Conservation (phyloP, 2,329 filamentous ascomycete genomes). For the Lomentospora prolificans region DNA sequence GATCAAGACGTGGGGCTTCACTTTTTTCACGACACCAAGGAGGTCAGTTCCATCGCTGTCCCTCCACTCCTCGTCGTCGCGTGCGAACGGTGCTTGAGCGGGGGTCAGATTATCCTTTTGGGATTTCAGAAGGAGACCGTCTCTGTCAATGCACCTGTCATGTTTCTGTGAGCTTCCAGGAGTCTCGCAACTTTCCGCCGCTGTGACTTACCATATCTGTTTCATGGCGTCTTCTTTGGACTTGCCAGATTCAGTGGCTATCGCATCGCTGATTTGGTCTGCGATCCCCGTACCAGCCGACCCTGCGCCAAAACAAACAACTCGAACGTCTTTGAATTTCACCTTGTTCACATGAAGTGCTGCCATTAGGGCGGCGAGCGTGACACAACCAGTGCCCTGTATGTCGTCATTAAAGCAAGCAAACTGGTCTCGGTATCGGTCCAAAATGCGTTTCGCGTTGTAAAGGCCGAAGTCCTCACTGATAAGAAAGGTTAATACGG, state of each 20-base stretch:
- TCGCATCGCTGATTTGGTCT: slow-evolving; percentile 73
- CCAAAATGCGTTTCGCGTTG: slow-evolving; percentile 60
- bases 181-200: not conserved
- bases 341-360: slow-evolving; percentile 60
- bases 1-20: slow-evolving; percentile 73
- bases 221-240: slow-evolving; percentile 63
- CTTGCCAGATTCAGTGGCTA: slow-evolving; percentile 56
- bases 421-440: slow-evolving; percentile 62
- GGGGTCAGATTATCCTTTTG: slow-evolving; percentile 35
- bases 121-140: slow-evolving; percentile 49
- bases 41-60: slow-evolving; percentile 45
- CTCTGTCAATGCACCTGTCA: slow-evolving; percentile 67
- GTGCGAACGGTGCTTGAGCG: slow-evolving; percentile 59
- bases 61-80: slow-evolving; percentile 54
- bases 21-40: slow-evolving; percentile 54
- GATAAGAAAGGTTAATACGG: too few relatives aligned
- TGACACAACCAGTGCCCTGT: slow-evolving; percentile 81
- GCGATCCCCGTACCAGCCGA: slow-evolving; percentile 79
- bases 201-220: slow-evolving; percentile 59
- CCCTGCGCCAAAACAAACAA: slow-evolving; percentile 72
- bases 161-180: not conserved
- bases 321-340: slow-evolving; percentile 56
- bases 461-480: slow-evolving; percentile 3
- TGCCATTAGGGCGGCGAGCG: slow-evolving; percentile 71
- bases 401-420: slow-evolving; percentile 89